Evolutionary conservation across 2,329 filamentous ascomycete genomes (phyloP).

Genomic region (Paracorniculantispora psalliotae): DNA sequence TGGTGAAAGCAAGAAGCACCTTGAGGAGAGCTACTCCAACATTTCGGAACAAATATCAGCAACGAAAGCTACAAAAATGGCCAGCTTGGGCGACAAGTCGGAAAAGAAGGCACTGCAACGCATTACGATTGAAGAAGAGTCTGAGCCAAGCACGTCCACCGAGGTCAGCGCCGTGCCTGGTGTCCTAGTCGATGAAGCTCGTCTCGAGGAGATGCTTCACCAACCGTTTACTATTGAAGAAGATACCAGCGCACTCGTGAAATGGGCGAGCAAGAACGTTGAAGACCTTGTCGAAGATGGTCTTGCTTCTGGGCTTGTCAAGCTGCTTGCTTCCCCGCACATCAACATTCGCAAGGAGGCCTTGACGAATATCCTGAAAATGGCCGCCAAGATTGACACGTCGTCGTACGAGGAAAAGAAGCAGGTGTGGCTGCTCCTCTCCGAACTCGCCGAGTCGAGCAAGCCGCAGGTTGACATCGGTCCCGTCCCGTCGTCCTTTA

Average conservation of each 20-base stretch:
- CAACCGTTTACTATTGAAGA: constrained; percentile 40
- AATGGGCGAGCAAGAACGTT: constrained; percentile 71
- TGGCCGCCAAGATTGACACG: constrained; percentile 57
- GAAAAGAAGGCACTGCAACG: constrained; percentile 18
- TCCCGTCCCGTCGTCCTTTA: constrained; percentile 66
- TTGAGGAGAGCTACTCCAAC: constrained; percentile 26
- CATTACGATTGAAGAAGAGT: constrained; percentile 10
- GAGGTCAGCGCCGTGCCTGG: not conserved
- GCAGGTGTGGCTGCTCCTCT: constrained; percentile 73
- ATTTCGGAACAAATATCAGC: constrained; percentile 28
- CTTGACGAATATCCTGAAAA: constrained; percentile 61
- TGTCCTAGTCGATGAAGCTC: constrained; percentile 29
- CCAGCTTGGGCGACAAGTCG: constrained; percentile 17
- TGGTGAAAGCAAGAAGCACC: constrained; percentile 36
- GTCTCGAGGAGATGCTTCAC: constrained; percentile 49
- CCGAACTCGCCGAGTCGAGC: constrained; percentile 74
- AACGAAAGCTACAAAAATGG: constrained; percentile 19
- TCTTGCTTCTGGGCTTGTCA: constrained; percentile 62
- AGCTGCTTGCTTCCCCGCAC: constrained; percentile 71
- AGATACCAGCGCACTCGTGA: constrained; percentile 49
- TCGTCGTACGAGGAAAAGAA: constrained; percentile 72
- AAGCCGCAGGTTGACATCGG: constrained; percentile 46
- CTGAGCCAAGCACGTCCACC: not conserved
- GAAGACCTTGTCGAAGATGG: constrained; percentile 78
- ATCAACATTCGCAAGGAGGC: constrained; percentile 75